phyloP scores from a whole-genome alignment of 495 filamentous ascomycete genomes.

The Hypoxylon subgilvum region DNA sequence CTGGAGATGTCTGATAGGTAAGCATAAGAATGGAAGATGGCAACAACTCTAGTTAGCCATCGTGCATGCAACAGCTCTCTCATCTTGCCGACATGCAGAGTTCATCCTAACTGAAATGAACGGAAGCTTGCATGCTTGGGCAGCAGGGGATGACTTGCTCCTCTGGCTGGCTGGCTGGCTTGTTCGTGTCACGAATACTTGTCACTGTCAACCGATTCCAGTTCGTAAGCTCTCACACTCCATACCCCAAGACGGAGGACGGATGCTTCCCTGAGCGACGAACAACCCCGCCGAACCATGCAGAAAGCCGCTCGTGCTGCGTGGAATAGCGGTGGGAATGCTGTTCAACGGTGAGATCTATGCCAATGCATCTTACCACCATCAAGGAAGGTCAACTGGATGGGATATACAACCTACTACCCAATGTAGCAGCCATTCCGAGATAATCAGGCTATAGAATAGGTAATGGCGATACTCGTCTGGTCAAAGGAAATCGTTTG shows the following conservation, averaged over 20 bases:
- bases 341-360: slow-evolving; percentile 28
- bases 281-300: slow-evolving; percentile 27
- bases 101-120: slow-evolving; percentile 14
- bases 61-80: background rate
- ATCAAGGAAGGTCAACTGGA: background rate
- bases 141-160: slow-evolving; percentile 9
- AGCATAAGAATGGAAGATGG: background rate
- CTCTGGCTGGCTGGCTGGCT: slow-evolving; percentile 6
- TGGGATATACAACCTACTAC: background rate
- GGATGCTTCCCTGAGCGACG: slow-evolving; percentile 22
- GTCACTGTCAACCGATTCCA: slow-evolving; percentile 6
- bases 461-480: background rate
- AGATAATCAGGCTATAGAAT: background rate
- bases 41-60: background rate
- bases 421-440: no score
- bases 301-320: slow-evolving; percentile 36
- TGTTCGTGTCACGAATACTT: slow-evolving; percentile 15
- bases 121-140: background rate
- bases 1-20: background rate
- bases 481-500: slow-evolving; percentile 2
- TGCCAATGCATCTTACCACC: slow-evolving; percentile 4
- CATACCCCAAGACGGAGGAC: slow-evolving; percentile 28
- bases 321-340: slow-evolving; percentile 36
- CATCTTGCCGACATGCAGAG: background rate
- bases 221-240: slow-evolving; percentile 6